Conservation (phyloP, 495 filamentous ascomycete genomes). For the Penicillium alfredii region DNA sequence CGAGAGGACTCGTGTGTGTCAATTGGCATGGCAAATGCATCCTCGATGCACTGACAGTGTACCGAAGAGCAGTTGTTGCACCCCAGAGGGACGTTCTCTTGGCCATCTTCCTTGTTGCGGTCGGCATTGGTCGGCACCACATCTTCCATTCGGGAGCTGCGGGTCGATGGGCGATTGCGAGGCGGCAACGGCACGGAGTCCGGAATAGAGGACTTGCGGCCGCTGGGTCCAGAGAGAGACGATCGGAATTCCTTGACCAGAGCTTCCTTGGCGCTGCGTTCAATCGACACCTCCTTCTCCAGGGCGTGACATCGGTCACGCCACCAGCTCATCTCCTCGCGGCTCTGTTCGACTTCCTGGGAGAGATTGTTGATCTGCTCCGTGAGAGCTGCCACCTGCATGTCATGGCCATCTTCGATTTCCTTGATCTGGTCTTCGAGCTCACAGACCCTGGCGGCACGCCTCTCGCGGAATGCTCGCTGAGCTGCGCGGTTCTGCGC, state of each 20-base stretch:
- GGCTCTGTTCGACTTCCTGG: slow-evolving; percentile 48
- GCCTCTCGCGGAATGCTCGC: slow-evolving; percentile 80
- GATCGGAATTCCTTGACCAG: slow-evolving; percentile 37
- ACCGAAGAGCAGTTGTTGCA: slow-evolving; percentile 59
- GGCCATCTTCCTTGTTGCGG: slow-evolving; percentile 14
- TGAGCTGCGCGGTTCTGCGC: slow-evolving; percentile 92
- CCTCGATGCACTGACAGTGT: slow-evolving; percentile 67
- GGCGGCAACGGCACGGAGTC: slow-evolving; percentile 33
- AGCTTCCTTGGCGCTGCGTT: slow-evolving; percentile 37
- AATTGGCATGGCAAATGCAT: slow-evolving; percentile 46
- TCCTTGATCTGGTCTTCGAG: slow-evolving; percentile 78
- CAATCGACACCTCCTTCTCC: slow-evolving; percentile 42
- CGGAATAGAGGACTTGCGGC: slow-evolving; percentile 17
- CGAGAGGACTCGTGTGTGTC: slow-evolving; percentile 24
- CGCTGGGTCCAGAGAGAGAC: slow-evolving; percentile 21
- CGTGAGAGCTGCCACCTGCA: slow-evolving; percentile 36
- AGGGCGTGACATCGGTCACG: slow-evolving; percentile 44
- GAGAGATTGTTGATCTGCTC: slow-evolving; percentile 44
- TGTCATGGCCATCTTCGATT: slow-evolving; percentile 48
- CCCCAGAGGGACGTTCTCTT: slow-evolving; percentile 40
- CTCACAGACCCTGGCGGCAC: slow-evolving; percentile 78
- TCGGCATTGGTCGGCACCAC: slow-evolving; percentile 10
- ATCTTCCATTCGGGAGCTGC: slow-evolving; percentile 21
- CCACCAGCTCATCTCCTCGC: slow-evolving; percentile 43
- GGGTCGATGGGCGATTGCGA: slow-evolving; percentile 18